Evolutionary conservation across 2,329 filamentous ascomycete genomes (phyloP).

Genomic region (Colletotrichum sp.): DNA sequence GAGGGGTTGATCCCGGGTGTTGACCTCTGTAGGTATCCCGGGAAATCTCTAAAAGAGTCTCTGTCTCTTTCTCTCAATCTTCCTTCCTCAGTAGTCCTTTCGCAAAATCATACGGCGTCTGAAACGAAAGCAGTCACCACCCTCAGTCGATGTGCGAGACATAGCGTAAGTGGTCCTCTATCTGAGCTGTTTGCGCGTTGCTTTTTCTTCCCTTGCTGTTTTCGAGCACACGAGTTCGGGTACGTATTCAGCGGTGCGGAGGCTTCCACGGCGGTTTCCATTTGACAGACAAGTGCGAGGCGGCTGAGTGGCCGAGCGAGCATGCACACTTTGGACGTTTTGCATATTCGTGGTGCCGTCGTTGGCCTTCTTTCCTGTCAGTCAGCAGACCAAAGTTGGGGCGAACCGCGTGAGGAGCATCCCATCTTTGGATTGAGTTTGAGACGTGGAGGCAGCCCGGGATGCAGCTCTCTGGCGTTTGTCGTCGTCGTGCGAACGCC

Average conservation of each 20-base stretch:
- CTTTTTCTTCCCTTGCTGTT: background rate
- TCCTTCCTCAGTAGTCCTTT: background rate
- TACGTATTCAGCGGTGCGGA: background rate
- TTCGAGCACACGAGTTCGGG: background rate
- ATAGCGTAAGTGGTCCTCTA: background rate
- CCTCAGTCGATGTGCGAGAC: background rate
- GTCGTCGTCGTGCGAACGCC: background rate
- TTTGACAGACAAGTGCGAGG: background rate
- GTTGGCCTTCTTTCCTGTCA: background rate
- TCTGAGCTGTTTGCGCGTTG: conserved; percentile 8
- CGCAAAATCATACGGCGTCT: background rate
- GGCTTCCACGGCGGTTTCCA: background rate
- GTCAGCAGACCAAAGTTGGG: background rate
- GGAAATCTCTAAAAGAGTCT: background rate
- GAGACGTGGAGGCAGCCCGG: background rate
- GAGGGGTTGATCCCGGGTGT: background rate
- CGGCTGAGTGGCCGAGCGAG: background rate
- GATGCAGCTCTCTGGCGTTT: background rate
- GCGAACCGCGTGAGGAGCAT: background rate
- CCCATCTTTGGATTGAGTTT: conserved; percentile 15
- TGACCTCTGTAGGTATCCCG: background rate
- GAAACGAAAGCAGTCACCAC: background rate
- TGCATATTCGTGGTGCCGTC: background rate
- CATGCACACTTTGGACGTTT: background rate
- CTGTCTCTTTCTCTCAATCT: background rate